Evolutionary conservation across 345 rosid genomes (phyloP).

Genomic region (Eucalyptus sideroxylon): DNA sequence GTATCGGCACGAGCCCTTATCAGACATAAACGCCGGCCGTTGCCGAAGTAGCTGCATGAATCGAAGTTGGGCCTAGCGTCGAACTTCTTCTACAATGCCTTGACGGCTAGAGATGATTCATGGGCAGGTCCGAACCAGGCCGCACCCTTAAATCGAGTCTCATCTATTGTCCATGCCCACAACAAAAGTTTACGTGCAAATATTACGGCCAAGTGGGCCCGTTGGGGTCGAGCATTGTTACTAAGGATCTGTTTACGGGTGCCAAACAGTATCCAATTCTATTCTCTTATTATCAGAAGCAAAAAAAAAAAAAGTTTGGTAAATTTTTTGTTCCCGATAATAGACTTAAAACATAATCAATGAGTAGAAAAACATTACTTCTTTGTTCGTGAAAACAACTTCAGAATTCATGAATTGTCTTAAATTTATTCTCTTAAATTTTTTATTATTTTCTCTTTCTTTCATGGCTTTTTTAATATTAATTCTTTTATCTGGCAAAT

Average conservation of each 20-base stretch:
- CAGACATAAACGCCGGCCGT: neutral
- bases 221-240: neutral
- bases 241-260: too few relatives aligned
- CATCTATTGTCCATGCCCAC: neutral
- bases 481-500: neutral
- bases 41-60: neutral
- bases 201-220: too few relatives aligned
- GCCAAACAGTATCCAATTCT: too few relatives aligned
- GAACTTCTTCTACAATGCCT: neutral
- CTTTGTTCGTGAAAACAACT: accelerated
- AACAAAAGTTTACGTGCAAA: neutral
- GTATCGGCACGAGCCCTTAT: neutral
- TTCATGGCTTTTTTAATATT: neutral
- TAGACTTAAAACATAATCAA: too few relatives aligned
- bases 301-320: accelerated
- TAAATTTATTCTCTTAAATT: too few relatives aligned
- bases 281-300: accelerated
- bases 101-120: neutral
- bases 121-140: neutral
- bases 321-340: too few relatives aligned
- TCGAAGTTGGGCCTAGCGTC: neutral
- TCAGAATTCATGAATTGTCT: too few relatives aligned
- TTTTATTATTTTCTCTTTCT: too few relatives aligned
- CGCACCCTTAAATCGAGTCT: neutral
- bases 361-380: too few relatives aligned